Percentiles rank a stretch among this genome's conserved stretches.
Evolutionary conservation across 176 grass and related monocot genomes (phyloP).

Genomic region (Themeda triandra): DNA sequence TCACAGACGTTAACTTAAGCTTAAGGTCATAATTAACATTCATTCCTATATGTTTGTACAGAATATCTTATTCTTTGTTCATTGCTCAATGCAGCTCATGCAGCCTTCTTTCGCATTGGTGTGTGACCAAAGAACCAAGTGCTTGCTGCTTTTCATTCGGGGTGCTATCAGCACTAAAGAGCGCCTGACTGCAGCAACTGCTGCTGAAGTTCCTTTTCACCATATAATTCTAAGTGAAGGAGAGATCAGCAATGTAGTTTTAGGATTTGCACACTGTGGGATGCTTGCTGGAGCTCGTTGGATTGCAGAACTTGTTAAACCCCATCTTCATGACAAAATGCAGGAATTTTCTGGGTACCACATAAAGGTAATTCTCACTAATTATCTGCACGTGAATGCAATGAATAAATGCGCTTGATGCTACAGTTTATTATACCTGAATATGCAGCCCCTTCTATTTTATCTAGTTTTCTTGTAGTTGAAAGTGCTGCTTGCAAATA

Average conservation of each 20-base stretch:
- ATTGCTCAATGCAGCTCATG: slow-evolving; percentile 58
- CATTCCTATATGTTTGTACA: neutral
- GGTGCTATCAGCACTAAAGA: slow-evolving; percentile 85
- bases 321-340: slow-evolving; percentile 51
- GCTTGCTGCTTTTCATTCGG: slow-evolving; percentile 76
- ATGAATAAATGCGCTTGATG: neutral
- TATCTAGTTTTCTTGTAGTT: neutral
- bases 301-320: slow-evolving; percentile 52
- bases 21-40: neutral
- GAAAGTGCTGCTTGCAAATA: neutral
- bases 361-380: slow-evolving; percentile 58
- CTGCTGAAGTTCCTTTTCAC: slow-evolving; percentile 81
- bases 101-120: slow-evolving; percentile 78
- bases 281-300: slow-evolving; percentile 68
- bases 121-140: slow-evolving; percentile 64
- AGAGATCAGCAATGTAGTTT: slow-evolving; percentile 57
- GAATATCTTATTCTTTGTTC: slow-evolving; percentile 8
- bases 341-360: slow-evolving; percentile 62
- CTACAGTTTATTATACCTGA: neutral
- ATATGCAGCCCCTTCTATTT: neutral
- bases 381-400: neutral
- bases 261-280: slow-evolving; percentile 84
- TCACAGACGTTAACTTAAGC: neutral
- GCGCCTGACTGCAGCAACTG: slow-evolving; percentile 70
- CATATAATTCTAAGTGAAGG: slow-evolving; percentile 66